Conservation (phyloP, 2,329 filamentous ascomycete genomes). For the Alternaria sp. region DNA sequence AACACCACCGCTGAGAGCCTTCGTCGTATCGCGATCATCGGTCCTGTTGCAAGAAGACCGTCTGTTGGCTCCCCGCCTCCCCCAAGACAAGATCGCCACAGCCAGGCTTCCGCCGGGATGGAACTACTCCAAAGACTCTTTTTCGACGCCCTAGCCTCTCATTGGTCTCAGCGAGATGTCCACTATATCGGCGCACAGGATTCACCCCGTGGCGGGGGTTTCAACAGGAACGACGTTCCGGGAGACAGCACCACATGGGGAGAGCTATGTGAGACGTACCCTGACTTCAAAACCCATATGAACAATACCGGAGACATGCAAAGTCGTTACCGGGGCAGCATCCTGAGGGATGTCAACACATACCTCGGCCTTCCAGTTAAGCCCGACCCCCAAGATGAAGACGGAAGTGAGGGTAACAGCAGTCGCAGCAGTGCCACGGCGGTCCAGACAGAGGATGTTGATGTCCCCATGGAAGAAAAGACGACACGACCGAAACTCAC, state of each 20-base stretch:
- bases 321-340: background rate
- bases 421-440: background rate
- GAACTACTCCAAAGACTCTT: conserved; percentile 15
- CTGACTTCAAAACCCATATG: background rate
- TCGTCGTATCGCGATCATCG: background rate
- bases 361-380: background rate
- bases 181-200: background rate
- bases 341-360: background rate
- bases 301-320: background rate
- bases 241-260: background rate
- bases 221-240: background rate
- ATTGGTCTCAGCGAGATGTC: conserved; percentile 19
- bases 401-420: background rate
- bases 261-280: background rate
- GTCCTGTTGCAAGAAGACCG: background rate
- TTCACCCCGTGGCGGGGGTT: background rate
- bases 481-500: background rate
- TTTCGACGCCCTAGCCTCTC: conserved; percentile 22
- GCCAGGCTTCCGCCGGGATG: background rate
- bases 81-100: background rate
- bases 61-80: background rate
- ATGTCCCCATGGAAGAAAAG: background rate
- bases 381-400: background rate
- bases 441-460: background rate
- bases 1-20: background rate